These are phyloP conservation scores for Boletus insuetus DNA, from an alignment of 768 basidiomycete genomes.

Conservation along the genomic window DNA sequence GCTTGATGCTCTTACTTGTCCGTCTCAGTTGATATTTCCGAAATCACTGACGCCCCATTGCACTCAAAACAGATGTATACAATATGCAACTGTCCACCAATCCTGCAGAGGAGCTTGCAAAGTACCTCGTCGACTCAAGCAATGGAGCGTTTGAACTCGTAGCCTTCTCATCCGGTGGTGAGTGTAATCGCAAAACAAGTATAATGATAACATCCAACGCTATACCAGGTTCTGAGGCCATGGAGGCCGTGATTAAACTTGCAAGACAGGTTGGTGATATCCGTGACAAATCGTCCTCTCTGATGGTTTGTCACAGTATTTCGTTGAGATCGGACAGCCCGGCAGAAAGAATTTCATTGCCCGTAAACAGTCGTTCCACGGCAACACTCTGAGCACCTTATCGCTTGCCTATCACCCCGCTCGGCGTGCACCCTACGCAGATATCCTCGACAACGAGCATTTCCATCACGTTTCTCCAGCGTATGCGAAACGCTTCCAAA, in stretches of 20 bases:
- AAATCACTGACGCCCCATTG: background rate
- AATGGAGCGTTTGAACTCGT: conserved; percentile 71
- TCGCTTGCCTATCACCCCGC: conserved; percentile 64
- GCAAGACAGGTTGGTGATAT: conserved; percentile 59
- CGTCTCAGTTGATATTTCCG: conserved; percentile 22
- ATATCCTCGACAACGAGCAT: conserved; percentile 57
- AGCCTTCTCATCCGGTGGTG: conserved; percentile 77
- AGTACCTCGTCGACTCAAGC: conserved; percentile 58
- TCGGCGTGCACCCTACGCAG: conserved; percentile 67
- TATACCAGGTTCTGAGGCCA: conserved; percentile 75
- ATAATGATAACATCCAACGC: background rate
- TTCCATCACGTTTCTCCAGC: conserved; percentile 90
- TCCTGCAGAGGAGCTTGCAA: conserved; percentile 79
- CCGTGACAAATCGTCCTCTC: background rate
- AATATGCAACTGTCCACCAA: conserved; percentile 81
- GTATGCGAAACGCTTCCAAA: conserved; percentile 77
- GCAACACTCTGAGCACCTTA: conserved; percentile 74
- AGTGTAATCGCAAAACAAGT: conserved; percentile 6
- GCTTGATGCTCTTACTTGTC: conserved; percentile 74
- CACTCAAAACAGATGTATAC: conserved; percentile 62
- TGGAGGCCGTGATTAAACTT: conserved; percentile 84
- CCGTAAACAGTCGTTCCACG: conserved; percentile 78
- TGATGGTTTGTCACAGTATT: conserved; percentile 50
- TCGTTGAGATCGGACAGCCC: conserved; percentile 63
- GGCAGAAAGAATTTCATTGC: conserved; percentile 78